Evolutionary conservation across 2,329 filamentous ascomycete genomes (phyloP).

Genomic region (Leptographium galeiforme): DNA sequence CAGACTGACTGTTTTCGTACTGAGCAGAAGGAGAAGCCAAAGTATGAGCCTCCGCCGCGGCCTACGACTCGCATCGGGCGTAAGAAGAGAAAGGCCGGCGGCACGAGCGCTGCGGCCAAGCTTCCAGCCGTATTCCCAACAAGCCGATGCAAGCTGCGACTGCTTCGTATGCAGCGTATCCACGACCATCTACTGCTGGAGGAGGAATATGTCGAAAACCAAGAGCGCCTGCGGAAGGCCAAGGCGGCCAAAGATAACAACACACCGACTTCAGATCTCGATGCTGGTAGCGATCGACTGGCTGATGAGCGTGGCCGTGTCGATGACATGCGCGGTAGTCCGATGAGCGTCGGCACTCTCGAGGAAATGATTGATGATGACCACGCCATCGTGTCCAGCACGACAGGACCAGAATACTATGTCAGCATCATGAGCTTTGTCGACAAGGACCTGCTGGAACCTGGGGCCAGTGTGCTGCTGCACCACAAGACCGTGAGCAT

Average conservation of each 20-base stretch:
- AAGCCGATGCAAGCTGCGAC: constrained; percentile 91
- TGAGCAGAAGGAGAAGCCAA: constrained; percentile 91
- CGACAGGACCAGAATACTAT: constrained; percentile 96
- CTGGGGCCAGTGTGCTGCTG: constrained; percentile 84
- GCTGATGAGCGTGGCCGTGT: constrained; percentile 91
- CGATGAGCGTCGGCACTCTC: constrained; percentile 94
- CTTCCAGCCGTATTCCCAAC: constrained; percentile 89
- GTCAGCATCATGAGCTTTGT: constrained; percentile 99
- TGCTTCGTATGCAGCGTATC: constrained; percentile 95
- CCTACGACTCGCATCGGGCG: constrained; percentile 93
- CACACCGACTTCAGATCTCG: constrained; percentile 52
- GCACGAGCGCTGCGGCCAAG: constrained; percentile 88
- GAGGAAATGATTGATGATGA: constrained; percentile 99
- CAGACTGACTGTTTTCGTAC: not conserved
- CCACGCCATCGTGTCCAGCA: constrained; percentile 95
- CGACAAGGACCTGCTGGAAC: constrained; percentile 94
- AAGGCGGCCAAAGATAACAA: constrained; percentile 65
- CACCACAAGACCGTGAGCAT: constrained; percentile 98
- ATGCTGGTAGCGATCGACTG: constrained; percentile 65
- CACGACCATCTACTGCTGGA: constrained; percentile 95
- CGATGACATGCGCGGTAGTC: constrained; percentile 95
- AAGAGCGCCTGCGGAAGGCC: constrained; percentile 86
- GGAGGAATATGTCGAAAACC: constrained; percentile 98
- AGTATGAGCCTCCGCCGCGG: constrained; percentile 96
- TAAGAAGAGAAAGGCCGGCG: constrained; percentile 95